Conservation (phyloP, 805 yeast genomes). For the Metschnikowia cubensis region DNA sequence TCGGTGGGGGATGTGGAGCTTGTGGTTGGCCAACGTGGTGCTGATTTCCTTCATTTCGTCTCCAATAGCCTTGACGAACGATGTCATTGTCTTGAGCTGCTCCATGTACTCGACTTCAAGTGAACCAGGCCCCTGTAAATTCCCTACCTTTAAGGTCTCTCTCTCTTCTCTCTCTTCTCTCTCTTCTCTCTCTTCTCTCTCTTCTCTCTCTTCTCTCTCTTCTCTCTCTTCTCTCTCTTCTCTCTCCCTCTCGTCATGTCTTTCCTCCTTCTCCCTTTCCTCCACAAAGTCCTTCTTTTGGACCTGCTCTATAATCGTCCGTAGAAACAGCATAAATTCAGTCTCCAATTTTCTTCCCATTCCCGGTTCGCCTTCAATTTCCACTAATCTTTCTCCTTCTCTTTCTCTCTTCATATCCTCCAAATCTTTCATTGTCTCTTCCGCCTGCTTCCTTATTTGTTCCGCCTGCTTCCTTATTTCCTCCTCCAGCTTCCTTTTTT, state of each 20-base stretch:
- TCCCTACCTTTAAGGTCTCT: neutral
- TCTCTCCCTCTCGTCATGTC: neutral
- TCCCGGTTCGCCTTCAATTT: neutral
- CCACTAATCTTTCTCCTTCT: neutral
- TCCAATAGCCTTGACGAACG: slow-evolving; percentile 2
- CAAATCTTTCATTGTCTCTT: too few species aligned
- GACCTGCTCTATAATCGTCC: neutral
- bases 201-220: neutral
- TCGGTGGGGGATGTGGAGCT: neutral
- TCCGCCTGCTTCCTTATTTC: too few species aligned
- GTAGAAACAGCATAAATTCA: neutral
- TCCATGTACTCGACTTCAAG: neutral
- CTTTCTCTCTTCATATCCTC: neutral
- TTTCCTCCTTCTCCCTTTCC: neutral
- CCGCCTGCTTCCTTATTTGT: too few species aligned
- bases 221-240: neutral
- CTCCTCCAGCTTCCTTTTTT: neutral
- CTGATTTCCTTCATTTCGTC: slow-evolving; percentile 4
- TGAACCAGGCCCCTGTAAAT: too few species aligned
- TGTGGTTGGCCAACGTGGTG: neutral
- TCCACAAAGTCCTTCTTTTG: neutral
- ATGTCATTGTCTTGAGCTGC: slow-evolving; percentile 1
- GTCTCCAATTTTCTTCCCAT: neutral
- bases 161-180: neutral
- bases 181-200: neutral